A percentile compares a stretch with the other conserved stretches of the same genome.
Conservation (phyloP, 2,329 filamentous ascomycete genomes). For the Scedosporium dehoogii region DNA sequence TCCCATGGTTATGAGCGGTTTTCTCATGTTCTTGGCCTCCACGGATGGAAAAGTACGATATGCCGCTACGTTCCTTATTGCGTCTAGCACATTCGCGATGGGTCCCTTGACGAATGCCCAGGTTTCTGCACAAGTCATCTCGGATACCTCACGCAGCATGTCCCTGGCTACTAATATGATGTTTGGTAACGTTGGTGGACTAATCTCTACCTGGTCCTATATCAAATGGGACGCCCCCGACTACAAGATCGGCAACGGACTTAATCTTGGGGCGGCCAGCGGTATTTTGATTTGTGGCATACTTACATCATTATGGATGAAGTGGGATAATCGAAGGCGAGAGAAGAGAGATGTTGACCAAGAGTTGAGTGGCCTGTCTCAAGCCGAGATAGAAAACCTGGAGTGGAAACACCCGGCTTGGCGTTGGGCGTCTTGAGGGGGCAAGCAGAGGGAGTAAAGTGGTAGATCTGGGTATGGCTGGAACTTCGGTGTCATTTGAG, state of each 20-base stretch:
- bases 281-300: slow-evolving; percentile 42
- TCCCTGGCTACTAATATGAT: slow-evolving; percentile 41
- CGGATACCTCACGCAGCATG: slow-evolving; percentile 52
- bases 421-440: slow-evolving; percentile 37
- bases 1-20: slow-evolving; percentile 51
- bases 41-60: slow-evolving; percentile 39
- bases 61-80: slow-evolving; percentile 54
- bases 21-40: slow-evolving; percentile 53
- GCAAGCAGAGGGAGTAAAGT: no score
- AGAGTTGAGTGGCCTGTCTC: slow-evolving; percentile 44
- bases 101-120: slow-evolving; percentile 55
- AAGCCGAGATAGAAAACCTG: slow-evolving; percentile 45
- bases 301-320: slow-evolving; percentile 49
- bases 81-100: slow-evolving; percentile 48
- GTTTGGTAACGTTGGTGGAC: slow-evolving; percentile 51
- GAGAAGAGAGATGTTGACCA: slow-evolving; percentile 43
- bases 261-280: slow-evolving; percentile 55
- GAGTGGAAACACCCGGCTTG: slow-evolving; percentile 62
- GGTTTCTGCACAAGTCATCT: slow-evolving; percentile 54
- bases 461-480: no score
- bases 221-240: slow-evolving; percentile 52
- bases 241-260: slow-evolving; percentile 59
- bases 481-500: no score
- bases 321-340: slow-evolving; percentile 50
- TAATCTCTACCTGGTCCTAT: slow-evolving; percentile 56